phyloP scores from a whole-genome alignment of 2,329 filamentous ascomycete species.

The Didymella sp. region DNA sequence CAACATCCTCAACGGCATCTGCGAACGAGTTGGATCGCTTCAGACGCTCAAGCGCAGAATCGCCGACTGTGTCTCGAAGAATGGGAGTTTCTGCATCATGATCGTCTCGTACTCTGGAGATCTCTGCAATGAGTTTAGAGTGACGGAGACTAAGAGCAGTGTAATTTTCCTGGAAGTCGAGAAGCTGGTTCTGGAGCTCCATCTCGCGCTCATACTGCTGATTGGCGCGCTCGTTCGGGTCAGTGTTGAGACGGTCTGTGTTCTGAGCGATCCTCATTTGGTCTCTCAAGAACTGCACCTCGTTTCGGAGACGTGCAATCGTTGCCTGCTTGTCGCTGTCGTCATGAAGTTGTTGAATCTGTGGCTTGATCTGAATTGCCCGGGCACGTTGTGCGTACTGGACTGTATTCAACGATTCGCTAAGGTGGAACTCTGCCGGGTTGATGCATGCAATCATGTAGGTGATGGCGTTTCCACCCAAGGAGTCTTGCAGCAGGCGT shows the following conservation, averaged over 20 bases:
- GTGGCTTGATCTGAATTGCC: conserved; percentile 95
- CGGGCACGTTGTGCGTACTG: conserved; percentile 94
- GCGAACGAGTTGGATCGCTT: conserved; percentile 97
- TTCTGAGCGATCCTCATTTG: conserved; percentile 87
- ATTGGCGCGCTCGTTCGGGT: conserved; percentile 74
- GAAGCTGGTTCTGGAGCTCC: conserved; percentile 90
- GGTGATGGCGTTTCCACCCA: conserved; percentile 95
- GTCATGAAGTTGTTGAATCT: conserved; percentile 87
- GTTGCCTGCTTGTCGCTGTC: conserved; percentile 93
- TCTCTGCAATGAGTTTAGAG: conserved; percentile 92
- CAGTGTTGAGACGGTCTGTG: conserved; percentile 63
- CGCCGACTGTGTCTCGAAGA: conserved; percentile 70
- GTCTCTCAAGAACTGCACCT: conserved; percentile 91
- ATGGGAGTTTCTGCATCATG: conserved; percentile 63
- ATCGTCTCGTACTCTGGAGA: conserved; percentile 82
- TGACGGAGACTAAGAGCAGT: conserved; percentile 88
- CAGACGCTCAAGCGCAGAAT: conserved; percentile 82
- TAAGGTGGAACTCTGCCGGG: conserved; percentile 94
- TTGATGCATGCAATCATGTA: conserved; percentile 99
- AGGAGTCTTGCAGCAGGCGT: conserved; percentile 90
- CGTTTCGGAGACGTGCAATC: conserved; percentile 91
- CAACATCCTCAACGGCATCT: conserved; percentile 92
- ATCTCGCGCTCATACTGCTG: conserved; percentile 83
- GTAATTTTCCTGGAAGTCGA: conserved; percentile 95
- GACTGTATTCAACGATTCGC: conserved; percentile 96